Conservation (phyloP, 768 basidiomycete genomes). For the Fomitopsis pulvina region DNA sequence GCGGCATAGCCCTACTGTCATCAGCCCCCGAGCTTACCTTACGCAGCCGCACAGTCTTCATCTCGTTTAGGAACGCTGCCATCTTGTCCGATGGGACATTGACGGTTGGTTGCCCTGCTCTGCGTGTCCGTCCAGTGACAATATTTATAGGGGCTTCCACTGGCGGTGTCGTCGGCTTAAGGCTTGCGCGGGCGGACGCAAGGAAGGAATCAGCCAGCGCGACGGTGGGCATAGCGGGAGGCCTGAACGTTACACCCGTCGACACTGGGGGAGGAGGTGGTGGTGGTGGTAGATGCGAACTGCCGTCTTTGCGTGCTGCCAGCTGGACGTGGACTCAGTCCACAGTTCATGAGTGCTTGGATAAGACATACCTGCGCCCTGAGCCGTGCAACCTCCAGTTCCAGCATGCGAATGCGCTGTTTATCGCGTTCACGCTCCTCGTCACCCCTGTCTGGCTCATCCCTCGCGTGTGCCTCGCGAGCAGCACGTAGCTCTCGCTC, state of each 20-base stretch:
- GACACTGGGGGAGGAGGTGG: conserved; percentile 33
- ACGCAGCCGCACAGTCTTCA: conserved; percentile 67
- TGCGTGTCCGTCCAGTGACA: conserved; percentile 27
- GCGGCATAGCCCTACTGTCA: conserved; percentile 12
- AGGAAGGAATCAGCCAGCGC: conserved; percentile 32
- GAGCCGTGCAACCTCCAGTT: conserved; percentile 56
- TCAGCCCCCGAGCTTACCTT: conserved; percentile 38
- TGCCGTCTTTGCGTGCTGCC: neutral
- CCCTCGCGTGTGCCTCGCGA: conserved; percentile 38
- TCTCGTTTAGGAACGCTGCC: conserved; percentile 74
- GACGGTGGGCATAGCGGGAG: conserved; percentile 1
- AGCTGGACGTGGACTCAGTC: neutral
- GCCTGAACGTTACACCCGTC: conserved; percentile 12
- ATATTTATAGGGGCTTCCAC: conserved; percentile 64
- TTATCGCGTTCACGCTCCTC: conserved; percentile 51
- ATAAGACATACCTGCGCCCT: conserved; percentile 39
- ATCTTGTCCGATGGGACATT: conserved; percentile 78
- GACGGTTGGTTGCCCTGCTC: conserved; percentile 57
- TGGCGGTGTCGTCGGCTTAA: conserved; percentile 51
- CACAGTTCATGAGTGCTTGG: neutral
- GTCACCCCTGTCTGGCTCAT: conserved; percentile 34
- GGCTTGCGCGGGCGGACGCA: conserved; percentile 54
- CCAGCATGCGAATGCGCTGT: conserved; percentile 53
- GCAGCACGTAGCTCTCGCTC: conserved; percentile 57
- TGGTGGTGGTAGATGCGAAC: conserved; percentile 31